Evolutionary conservation across 2,329 filamentous ascomycete species (phyloP), one percentile per base, ranked within the genome.

Genomic region (Emergomyces pasteurianus): DNA sequence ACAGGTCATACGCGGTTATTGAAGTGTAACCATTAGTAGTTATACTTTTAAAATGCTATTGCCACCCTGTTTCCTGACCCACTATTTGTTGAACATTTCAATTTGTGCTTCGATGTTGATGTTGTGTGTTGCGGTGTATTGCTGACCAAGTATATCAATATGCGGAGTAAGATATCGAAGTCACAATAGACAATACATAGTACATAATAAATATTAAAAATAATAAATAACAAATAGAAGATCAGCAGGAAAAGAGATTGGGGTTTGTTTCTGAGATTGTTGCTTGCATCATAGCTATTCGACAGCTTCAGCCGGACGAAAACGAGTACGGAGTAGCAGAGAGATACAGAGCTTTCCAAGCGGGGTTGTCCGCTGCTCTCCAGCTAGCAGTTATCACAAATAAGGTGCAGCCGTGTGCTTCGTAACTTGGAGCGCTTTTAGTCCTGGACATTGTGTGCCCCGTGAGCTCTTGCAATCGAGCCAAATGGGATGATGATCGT

Each of bases 1-100:
- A 40, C 52, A 54, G n/a, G 52, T 54, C 31, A 54, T 54, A 54
- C 52, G 12, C 52, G 52, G 52, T 38, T 54, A 54, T 54, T 54
- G 52, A 54, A 38, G 52, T 36, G 52, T 54, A 18, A 40, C 50
- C 16, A 23, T 2, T n/a, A n/a, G 28, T 2, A 9, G 9, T 23
- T 31, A 31, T 31, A 3, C 31, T 36, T 34, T 2, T 12, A 2
- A n/a, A n/a, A n/a, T n/a, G n/a, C n/a, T n/a, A 38, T 54, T 38
- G 34, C 10, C 52, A 34, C 3, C 10, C 18, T 54, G 7, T 1
- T 31, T 31, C 49, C 21, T 52, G 2, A 14, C 16, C 6, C 4
- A 26, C 7, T 5, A 16, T 23, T 26, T 2, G 36, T 26, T 26
- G 21, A 14, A 26, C 1, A 9, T 26, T 47, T 47, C 9, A 26